Conservation (phyloP, 805 yeast species). For the Starmerella geochares region DNA sequence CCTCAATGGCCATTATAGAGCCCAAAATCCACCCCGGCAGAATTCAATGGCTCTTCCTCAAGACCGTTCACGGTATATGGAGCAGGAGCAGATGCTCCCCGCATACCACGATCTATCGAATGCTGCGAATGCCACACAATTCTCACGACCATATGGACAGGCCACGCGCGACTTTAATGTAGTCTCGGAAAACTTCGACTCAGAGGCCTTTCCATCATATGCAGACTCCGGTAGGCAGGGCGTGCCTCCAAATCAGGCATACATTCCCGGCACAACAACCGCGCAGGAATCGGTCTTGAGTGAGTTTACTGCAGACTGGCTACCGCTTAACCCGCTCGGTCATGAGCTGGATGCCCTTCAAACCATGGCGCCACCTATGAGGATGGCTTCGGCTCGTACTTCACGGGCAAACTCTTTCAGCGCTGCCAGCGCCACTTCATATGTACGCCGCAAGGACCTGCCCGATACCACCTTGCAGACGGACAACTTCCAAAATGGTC, state of each 20-base stretch:
- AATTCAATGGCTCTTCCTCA: not conserved
- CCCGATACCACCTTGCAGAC: constrained; percentile 19
- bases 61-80: not conserved
- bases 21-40: not conserved
- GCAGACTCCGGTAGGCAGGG: not conserved
- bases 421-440: constrained; percentile 52
- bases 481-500: constrained; percentile 31
- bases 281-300: not conserved
- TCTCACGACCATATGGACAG: not conserved
- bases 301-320: constrained; percentile 12
- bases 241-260: not conserved
- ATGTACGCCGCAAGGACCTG: constrained; percentile 43
- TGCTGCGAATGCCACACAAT: not conserved
- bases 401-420: constrained; percentile 40
- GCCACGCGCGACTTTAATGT: not conserved
- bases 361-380: constrained; percentile 14
- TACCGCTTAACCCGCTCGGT: constrained; percentile 21
- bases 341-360: constrained; percentile 21
- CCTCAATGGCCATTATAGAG: not conserved
- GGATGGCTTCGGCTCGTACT: constrained; percentile 14
- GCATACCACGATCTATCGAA: not conserved
- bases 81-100: not conserved
- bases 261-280: not conserved
- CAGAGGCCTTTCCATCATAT: not conserved
- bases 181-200: not conserved